A percentile compares a stretch with the other conserved stretches of the same genome.
These are phyloP conservation scores for Aspergillus sp. DNA, from an alignment of 2,329 filamentous ascomycete genomes.

Conservation along the genomic window DNA sequence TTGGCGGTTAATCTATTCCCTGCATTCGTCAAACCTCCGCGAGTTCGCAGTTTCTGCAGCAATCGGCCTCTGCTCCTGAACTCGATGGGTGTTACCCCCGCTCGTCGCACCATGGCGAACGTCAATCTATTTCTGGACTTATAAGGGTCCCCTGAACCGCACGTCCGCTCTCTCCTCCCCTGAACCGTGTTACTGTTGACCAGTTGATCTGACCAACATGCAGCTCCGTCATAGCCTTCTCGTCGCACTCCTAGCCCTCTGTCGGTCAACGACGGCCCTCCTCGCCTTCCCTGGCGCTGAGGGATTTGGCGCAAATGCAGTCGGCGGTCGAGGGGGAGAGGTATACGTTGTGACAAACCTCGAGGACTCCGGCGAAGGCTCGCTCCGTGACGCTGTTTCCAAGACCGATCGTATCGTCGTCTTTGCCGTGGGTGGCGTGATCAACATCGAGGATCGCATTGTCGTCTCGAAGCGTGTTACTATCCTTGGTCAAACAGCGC, in stretches of 20 bases:
- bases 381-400: slow-evolving; percentile 57
- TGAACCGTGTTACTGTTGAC: background rate
- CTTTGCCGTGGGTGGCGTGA: slow-evolving; percentile 56
- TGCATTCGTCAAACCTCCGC: background rate
- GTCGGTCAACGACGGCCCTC: slow-evolving; percentile 23
- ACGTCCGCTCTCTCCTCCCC: background rate
- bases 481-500: slow-evolving; percentile 58
- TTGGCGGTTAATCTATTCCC: slow-evolving; percentile 11
- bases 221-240: slow-evolving; percentile 3
- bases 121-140: background rate
- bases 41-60: slow-evolving; percentile 8
- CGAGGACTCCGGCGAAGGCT: slow-evolving; percentile 54
- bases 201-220: slow-evolving; percentile 11
- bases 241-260: slow-evolving; percentile 18
- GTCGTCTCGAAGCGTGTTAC: slow-evolving; percentile 55
- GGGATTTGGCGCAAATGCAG: slow-evolving; percentile 54
- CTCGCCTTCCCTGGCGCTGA: slow-evolving; percentile 56
- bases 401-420: slow-evolving; percentile 54
- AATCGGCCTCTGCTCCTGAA: background rate
- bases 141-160: background rate
- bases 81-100: background rate
- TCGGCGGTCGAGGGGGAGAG: slow-evolving; percentile 52
- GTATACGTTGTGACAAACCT: slow-evolving; percentile 57
- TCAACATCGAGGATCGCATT: slow-evolving; percentile 53
- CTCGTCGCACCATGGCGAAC: background rate